Evolutionary conservation across 768 basidiomycete genomes (phyloP), one percentile per base, ranked within the genome.

Genomic region (Pleurotus cornucopiae): DNA sequence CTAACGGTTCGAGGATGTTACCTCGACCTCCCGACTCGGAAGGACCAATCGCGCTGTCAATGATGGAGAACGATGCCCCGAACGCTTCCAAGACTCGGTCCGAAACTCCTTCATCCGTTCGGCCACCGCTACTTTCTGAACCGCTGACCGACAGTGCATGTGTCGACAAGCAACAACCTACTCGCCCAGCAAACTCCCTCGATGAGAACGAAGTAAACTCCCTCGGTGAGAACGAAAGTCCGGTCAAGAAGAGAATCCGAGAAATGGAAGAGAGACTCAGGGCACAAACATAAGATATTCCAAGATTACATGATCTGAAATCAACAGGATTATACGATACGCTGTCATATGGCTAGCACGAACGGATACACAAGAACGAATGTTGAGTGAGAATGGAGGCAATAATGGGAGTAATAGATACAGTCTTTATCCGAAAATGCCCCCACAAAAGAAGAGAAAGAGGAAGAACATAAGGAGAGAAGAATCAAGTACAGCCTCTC

Each of bases 171-270:
- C 9, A 34, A 34, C 30, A 34, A 34, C 30, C 30, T 34, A 12
- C 11, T 11, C 30, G 39, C 46, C 14, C 26, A 34, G 41, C 6
- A 9, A 18, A 5, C 16, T 26, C 13, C n/a, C 46, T 6, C 26
- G 20, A 20, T 20, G 20, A 20, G 20, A 20, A 20, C 20, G 20
- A 20, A 34, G 40, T 1, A 7, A 18, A 5, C 30, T 26, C 14
- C 9, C 46, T 9, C 30, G 30, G 30, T 34, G 30, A 34, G 30
- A 30, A 21, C 6, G 43, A 58, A 5, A 65, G 61, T 49, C 71
- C 73, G 4, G 75, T 78, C 21, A 76, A 74, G 57, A 73, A 73
- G 44, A 73, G 70, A 59, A 74, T 78, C 41, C 66, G 67, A 43
- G 72, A 74, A 55, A 57, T 77, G 37, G 76, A 66, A 53, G 57